Conservation (phyloP, 805 yeast genomes). For the Ogataea zsoltii region DNA sequence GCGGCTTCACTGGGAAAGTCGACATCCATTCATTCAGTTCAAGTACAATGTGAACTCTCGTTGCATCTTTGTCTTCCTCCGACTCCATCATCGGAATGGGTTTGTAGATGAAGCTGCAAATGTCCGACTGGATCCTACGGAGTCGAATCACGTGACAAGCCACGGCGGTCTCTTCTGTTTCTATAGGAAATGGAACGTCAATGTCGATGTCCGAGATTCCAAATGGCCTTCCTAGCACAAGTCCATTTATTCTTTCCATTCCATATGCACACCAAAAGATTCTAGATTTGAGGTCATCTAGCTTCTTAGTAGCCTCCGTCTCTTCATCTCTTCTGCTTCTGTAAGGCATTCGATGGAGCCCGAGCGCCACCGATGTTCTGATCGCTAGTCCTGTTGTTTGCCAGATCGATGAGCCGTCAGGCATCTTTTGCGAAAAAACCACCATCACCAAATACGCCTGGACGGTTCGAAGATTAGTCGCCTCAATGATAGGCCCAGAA, state of each 20-base stretch:
- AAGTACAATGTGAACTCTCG: slow-evolving; percentile 32
- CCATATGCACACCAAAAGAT: slow-evolving; percentile 40
- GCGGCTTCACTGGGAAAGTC: slow-evolving; percentile 30
- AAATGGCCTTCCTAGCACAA: slow-evolving; percentile 39
- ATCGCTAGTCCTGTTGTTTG: slow-evolving; percentile 35
- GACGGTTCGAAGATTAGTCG: slow-evolving; percentile 29
- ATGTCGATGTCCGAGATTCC: slow-evolving; percentile 38
- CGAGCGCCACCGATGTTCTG: slow-evolving; percentile 31
- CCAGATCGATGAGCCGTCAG: slow-evolving; percentile 37
- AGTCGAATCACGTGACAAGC: slow-evolving; percentile 34
- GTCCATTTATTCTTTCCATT: slow-evolving; percentile 36
- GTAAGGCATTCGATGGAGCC: slow-evolving; percentile 30
- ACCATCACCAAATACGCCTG: slow-evolving; percentile 36
- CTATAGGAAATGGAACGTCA: slow-evolving; percentile 30
- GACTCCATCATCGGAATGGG: slow-evolving; percentile 24
- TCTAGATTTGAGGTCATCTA: slow-evolving; percentile 15
- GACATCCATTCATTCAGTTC: slow-evolving; percentile 37
- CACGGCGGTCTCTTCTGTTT: slow-evolving; percentile 25
- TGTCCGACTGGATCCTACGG: slow-evolving; percentile 36
- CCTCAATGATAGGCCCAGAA: slow-evolving; percentile 23
- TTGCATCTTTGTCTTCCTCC: slow-evolving; percentile 29
- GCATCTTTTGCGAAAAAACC: slow-evolving; percentile 37
- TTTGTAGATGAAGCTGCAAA: slow-evolving; percentile 35
- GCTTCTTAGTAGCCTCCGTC: slow-evolving; percentile 1
- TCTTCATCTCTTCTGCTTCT: slow-evolving; percentile 7